Conservation (phyloP, 345 rosid species). For the Turritis glabra region DNA sequence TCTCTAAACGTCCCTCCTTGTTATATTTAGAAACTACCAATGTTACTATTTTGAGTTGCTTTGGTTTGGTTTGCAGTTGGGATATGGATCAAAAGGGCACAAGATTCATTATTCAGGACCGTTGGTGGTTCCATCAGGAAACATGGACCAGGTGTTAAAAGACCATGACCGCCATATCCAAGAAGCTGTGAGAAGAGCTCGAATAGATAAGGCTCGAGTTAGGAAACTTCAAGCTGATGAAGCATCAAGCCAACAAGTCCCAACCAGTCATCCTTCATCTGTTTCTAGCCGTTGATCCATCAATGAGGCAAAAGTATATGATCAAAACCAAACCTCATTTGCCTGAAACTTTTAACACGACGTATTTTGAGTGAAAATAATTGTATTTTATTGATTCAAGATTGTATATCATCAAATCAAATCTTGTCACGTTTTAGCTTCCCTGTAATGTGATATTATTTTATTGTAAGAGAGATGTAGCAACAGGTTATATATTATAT, state of each 20-base stretch:
- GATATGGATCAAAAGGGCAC: constrained; percentile 88
- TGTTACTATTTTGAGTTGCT: constrained; percentile 2
- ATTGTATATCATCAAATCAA: constrained; percentile 17
- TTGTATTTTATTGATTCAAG: constrained; percentile 31
- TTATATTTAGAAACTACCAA: neutral
- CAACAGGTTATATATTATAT: neutral
- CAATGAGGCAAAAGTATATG: constrained; percentile 19
- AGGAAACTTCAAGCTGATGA: constrained; percentile 68
- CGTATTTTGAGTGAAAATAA: constrained; percentile 9
- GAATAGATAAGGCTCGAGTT: constrained; percentile 81
- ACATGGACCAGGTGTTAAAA: constrained; percentile 91
- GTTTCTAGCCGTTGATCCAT: constrained; percentile 73
- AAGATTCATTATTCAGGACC: constrained; percentile 98
- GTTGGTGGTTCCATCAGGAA: constrained; percentile 77
- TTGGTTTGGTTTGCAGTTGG: constrained; percentile 49
- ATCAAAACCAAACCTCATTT: constrained; percentile 16
- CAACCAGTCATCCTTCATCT: constrained; percentile 56
- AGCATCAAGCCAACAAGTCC: constrained; percentile 54
- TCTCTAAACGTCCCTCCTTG: neutral
- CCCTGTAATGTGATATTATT: constrained; percentile 5
- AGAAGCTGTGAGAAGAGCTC: constrained; percentile 88
- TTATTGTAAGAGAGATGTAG: constrained; percentile 2
- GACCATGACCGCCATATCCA: constrained; percentile 98
- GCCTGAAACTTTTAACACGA: constrained; percentile 20
- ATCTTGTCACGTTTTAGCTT: constrained; percentile 24